Base-by-base conservation (phyloP, 768 basidiomycete species). In the Xerocomellus dryophilus region DNA sequence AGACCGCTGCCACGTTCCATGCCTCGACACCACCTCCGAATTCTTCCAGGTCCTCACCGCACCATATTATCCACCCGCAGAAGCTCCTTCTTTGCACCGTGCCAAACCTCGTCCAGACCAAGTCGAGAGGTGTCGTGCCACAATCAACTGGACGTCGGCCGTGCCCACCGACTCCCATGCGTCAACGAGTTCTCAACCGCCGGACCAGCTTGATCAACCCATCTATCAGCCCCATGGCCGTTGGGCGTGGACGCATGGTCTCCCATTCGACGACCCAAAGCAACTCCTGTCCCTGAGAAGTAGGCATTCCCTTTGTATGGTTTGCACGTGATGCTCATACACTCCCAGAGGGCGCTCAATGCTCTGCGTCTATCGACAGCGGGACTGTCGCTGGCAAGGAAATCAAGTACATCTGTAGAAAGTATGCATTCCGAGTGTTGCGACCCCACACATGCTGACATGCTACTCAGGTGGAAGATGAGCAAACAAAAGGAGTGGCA, bases 391-490 rank as follows among this genome's bases (percentile, higher is more conserved):
- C 52, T 1, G 42, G 60, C 45, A 61, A 59, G 18, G 61, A 63
- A 31, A 61, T 74, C 46, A 68, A 61, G 36, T 74, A 72, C 43
- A 69, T 75, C 17, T 73, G 72, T 18, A 70, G 74, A 70, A 64
- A 61, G 74, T 75, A 51, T 60, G 74, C 50, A 1, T 15, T 15
- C 4, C 47, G 0, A 32, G 23, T n/a, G 36, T 47, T 3, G 36
- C 9, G 1, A 7, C 39, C 2, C 2, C 18, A 20, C 43, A 3
- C 35, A 40, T 12, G 41, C 54, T 65, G 29, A 64, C 42, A 39
- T 18, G 41, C 38, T 1, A 36, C 48, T 15, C 52, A 73, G 74
- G 39, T 76, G 73, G 73, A 70, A 64, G 35, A 59, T 18, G 53
- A 61, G 56, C 53, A 69, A 60, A 29, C 66, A 67, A 51, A 62